A percentile compares a stretch with the other conserved stretches of the same genome.
Conservation (phyloP, 192 early-diverging fungal genomes). For the Coemansia nantahalensis region DNA sequence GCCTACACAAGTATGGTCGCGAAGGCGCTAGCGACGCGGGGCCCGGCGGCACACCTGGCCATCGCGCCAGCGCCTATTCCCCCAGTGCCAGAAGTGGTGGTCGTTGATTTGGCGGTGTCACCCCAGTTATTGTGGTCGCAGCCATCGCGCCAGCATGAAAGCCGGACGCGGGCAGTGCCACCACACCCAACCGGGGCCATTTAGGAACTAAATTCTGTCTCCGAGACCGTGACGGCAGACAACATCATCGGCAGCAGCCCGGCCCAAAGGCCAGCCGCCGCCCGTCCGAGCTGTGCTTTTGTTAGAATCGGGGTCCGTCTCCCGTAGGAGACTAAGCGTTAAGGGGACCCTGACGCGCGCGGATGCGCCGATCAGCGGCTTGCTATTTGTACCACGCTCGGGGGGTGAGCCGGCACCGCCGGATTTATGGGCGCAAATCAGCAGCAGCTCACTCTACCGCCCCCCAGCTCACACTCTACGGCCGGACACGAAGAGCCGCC, state of each 20-base stretch:
- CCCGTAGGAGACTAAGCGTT: slow-evolving; percentile 49
- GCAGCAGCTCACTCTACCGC: no score
- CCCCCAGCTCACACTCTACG: no score
- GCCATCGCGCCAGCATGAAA: slow-evolving; percentile 44
- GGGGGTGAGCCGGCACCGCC: no score
- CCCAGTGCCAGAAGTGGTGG: no score
- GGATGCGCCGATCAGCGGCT: no score
- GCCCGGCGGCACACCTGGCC: no score
- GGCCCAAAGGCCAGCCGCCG: slow-evolving; percentile 1
- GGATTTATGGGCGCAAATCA: no score
- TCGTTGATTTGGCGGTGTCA: no score
- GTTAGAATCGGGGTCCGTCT: slow-evolving; percentile 44
- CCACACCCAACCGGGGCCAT: slow-evolving; percentile 44
- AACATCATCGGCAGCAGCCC: slow-evolving; percentile 37
- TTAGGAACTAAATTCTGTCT: slow-evolving; percentile 12
- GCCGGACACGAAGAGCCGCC: no score
- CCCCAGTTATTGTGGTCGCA: slow-evolving; percentile 47
- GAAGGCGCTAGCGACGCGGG: no score
- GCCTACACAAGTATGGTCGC: no score
- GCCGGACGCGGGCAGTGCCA: slow-evolving; percentile 12
- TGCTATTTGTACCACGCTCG: background rate
- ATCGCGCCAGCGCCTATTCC: no score
- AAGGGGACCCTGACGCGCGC: slow-evolving; percentile 5
- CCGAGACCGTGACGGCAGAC: slow-evolving; percentile 54
- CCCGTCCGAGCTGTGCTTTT: slow-evolving; percentile 54